A percentile compares a stretch with the other conserved stretches of the same genome.
Evolutionary conservation across 2,329 filamentous ascomycete genomes (phyloP).

Genomic region (Exophiala viscosa): DNA sequence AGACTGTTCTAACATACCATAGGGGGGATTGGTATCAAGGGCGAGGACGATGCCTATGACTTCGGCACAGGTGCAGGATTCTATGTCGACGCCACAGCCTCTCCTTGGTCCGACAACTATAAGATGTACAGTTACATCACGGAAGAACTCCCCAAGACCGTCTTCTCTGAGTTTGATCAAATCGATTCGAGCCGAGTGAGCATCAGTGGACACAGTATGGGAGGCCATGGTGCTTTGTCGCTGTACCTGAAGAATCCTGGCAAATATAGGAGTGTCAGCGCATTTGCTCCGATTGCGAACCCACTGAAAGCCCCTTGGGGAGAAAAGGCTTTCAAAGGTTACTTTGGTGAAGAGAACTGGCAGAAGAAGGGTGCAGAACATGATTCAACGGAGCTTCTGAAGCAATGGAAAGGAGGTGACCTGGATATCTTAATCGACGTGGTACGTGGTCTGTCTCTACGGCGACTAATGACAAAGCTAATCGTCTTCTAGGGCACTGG

Average conservation of each 20-base stretch:
- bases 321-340: conserved; percentile 88
- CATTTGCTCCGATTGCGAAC: conserved; percentile 87
- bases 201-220: conserved; percentile 95
- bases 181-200: conserved; percentile 69
- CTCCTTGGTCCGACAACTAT: conserved; percentile 74
- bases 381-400: conserved; percentile 86
- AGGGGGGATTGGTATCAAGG: conserved; percentile 73
- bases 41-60: conserved; percentile 85
- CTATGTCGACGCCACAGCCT: conserved; percentile 80
- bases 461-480: not conserved
- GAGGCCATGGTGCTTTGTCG: conserved; percentile 90
- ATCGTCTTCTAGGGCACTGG: conserved; percentile 64
- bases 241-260: conserved; percentile 89
- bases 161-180: conserved; percentile 68
- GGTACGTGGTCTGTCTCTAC: conserved; percentile 47
- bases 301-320: conserved; percentile 86
- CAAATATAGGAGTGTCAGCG: conserved; percentile 81
- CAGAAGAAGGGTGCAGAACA: conserved; percentile 75
- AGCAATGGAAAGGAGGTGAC: conserved; percentile 64
- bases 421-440: conserved; percentile 85
- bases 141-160: conserved; percentile 73
- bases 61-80: conserved; percentile 91
- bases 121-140: conserved; percentile 93
- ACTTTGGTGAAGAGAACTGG: conserved; percentile 71
- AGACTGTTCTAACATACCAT: conserved; percentile 8